These are phyloP conservation scores for Clonostachys rosea DNA, from an alignment of 2,329 filamentous ascomycete genomes.

Conservation along the genomic window DNA sequence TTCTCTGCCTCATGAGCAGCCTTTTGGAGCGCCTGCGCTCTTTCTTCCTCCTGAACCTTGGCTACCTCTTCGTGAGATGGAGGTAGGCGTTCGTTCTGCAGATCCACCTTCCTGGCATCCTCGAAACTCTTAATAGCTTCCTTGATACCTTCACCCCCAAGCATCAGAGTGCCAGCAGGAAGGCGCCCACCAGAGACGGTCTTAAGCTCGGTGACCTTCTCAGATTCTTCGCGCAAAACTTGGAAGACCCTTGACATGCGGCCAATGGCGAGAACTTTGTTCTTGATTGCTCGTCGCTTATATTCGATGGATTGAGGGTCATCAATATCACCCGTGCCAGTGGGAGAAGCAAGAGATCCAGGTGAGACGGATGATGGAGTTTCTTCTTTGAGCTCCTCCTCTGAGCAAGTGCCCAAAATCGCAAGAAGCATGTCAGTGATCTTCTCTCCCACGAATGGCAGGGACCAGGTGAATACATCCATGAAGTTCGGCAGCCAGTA, in stretches of 20 bases:
- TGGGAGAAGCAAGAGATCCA: conserved; percentile 71
- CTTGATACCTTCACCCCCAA: conserved; percentile 97
- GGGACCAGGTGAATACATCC: conserved; percentile 99
- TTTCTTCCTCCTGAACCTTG: conserved; percentile 75
- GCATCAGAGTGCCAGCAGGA: conserved; percentile 93
- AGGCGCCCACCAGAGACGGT: conserved; percentile 89
- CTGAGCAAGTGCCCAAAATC: conserved; percentile 97
- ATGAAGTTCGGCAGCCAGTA: conserved; percentile 99
- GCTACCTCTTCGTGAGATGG: conserved; percentile 90
- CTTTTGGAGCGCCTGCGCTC: conserved; percentile 78
- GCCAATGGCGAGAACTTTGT: conserved; percentile 98
- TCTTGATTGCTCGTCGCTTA: conserved; percentile 96
- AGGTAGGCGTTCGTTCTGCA: conserved; percentile 93
- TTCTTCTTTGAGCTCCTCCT: conserved; percentile 94
- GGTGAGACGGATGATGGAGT: conserved; percentile 66
- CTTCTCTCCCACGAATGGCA: conserved; percentile 98
- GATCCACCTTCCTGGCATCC: conserved; percentile 91
- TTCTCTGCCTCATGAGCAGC: conserved; percentile 88
- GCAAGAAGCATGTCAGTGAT: conserved; percentile 99
- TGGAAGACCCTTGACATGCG: conserved; percentile 97
- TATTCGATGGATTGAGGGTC: conserved; percentile 88
- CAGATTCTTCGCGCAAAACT: conserved; percentile 93
- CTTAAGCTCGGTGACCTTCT: conserved; percentile 96
- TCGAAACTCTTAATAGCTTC: conserved; percentile 96
- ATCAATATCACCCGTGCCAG: conserved; percentile 30